Evolutionary conservation across 352 stramenopile genomes (phyloP).

Genomic region (Phytophthora capsici): DNA sequence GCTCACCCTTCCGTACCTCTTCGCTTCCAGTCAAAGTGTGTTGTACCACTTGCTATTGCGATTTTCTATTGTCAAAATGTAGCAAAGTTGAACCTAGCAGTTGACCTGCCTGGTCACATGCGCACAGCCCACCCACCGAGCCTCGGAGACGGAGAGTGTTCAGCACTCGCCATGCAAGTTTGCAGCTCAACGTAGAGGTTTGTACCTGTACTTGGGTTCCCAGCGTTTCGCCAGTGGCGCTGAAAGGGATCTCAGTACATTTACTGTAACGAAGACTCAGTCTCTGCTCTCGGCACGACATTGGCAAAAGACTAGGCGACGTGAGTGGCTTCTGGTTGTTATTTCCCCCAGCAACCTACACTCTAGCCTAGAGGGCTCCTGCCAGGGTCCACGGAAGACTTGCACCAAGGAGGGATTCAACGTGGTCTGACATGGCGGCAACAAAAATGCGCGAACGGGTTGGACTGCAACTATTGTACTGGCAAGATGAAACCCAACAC

Average conservation of each 20-base stretch:
- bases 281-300: slow-evolving; percentile 17
- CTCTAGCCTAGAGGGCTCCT: no score
- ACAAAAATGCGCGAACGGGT: not conserved
- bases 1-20: slow-evolving; percentile 3
- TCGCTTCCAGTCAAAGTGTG: slow-evolving; percentile 3
- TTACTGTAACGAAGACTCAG: no score
- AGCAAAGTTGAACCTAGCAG: not conserved
- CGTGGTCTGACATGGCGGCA: not conserved
- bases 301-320: slow-evolving; percentile 19
- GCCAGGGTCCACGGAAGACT: no score
- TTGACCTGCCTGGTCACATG: slow-evolving; percentile 18
- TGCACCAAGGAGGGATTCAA: not conserved
- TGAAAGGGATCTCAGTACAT: no score
- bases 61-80: slow-evolving; percentile 26
- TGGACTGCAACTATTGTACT: no score
- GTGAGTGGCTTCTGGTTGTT: not conserved
- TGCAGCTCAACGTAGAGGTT: not conserved
- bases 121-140: not conserved
- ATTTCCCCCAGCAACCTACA: no score
- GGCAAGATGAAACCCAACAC: no score
- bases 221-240: not conserved
- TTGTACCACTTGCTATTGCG: not conserved
- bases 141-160: slow-evolving; percentile 1
- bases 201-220: no score
- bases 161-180: not conserved